phyloP scores from a whole-genome alignment of 768 basidiomycete species.

The Mycena albidolilacea region DNA sequence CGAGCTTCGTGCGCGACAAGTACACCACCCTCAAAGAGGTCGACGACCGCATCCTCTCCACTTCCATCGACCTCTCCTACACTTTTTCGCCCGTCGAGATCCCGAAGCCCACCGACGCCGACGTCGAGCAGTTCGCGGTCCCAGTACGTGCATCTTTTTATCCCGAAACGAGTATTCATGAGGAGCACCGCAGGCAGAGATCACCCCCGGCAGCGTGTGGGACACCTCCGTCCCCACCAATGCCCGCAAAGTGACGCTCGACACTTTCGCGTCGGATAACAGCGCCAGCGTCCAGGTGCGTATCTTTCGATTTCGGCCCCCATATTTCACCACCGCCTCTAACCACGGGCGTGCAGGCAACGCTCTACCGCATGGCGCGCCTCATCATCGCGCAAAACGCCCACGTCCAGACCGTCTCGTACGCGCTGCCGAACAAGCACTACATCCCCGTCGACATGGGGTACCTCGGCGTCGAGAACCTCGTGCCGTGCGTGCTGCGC shows the following conservation, averaged over 20 bases:
- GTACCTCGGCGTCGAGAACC: slow-evolving; percentile 80
- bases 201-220: slow-evolving; percentile 65
- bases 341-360: slow-evolving; percentile 69
- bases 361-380: slow-evolving; percentile 90
- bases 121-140: slow-evolving; percentile 65
- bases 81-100: slow-evolving; percentile 68
- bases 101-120: slow-evolving; percentile 63
- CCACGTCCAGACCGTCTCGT: slow-evolving; percentile 72
- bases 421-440: slow-evolving; percentile 93
- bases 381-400: slow-evolving; percentile 77
- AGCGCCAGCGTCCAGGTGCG: slow-evolving; percentile 82
- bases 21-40: slow-evolving; percentile 91
- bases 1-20: slow-evolving; percentile 86
- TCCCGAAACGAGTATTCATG: no score
- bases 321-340: background rate
- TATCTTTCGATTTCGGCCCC: no score
- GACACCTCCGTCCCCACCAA: slow-evolving; percentile 68
- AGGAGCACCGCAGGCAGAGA: slow-evolving; percentile 5
- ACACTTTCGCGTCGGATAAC: slow-evolving; percentile 89
- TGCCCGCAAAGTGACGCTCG: slow-evolving; percentile 78
- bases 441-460: slow-evolving; percentile 91
- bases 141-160: slow-evolving; percentile 42
- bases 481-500: slow-evolving; percentile 65
- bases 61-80: slow-evolving; percentile 85
- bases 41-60: slow-evolving; percentile 91